Conservation (phyloP, 2,329 filamentous ascomycete species). For the Aspergillus sp. region DNA sequence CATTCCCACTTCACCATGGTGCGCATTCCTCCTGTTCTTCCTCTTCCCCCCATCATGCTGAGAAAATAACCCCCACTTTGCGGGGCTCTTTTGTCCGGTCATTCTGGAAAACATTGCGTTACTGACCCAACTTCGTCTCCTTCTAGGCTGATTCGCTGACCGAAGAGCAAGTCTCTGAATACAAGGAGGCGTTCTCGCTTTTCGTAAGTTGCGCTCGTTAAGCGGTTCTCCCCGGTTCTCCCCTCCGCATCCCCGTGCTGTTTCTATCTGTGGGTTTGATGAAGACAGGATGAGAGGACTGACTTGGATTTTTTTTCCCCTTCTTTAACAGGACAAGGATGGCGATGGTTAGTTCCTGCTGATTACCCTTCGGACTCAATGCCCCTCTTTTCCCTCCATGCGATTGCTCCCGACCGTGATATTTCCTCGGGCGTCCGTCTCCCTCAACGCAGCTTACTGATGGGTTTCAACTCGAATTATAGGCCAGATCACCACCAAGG, state of each 20-base stretch:
- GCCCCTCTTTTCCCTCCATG: background rate
- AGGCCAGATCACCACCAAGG: slow-evolving; percentile 90
- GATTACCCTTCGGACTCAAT: background rate
- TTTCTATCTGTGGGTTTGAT: background rate
- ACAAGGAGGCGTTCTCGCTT: slow-evolving; percentile 99
- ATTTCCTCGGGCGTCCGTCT: background rate
- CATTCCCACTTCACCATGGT: slow-evolving; percentile 24
- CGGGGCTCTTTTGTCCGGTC: slow-evolving; percentile 7
- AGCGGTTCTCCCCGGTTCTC: no score
- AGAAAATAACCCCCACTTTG: slow-evolving; percentile 24
- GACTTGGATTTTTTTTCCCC: slow-evolving; percentile 4
- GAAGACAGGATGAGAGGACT: background rate
- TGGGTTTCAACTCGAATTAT: slow-evolving; percentile 4
- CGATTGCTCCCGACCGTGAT: slow-evolving; percentile 3
- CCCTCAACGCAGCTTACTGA: background rate
- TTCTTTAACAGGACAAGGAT: slow-evolving; percentile 65
- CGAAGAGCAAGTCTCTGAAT: slow-evolving; percentile 99
- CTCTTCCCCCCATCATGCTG: background rate
- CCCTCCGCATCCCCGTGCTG: background rate
- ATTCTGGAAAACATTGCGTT: background rate
- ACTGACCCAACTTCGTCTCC: background rate
- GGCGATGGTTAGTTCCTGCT: slow-evolving; percentile 65
- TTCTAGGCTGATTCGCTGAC: slow-evolving; percentile 90
- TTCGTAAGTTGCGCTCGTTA: slow-evolving; percentile 64
- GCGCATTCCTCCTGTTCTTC: slow-evolving; percentile 5